Evolutionary conservation across 306 rosid genomes (phyloP).

Genomic region (Trifolium subterraneum): DNA sequence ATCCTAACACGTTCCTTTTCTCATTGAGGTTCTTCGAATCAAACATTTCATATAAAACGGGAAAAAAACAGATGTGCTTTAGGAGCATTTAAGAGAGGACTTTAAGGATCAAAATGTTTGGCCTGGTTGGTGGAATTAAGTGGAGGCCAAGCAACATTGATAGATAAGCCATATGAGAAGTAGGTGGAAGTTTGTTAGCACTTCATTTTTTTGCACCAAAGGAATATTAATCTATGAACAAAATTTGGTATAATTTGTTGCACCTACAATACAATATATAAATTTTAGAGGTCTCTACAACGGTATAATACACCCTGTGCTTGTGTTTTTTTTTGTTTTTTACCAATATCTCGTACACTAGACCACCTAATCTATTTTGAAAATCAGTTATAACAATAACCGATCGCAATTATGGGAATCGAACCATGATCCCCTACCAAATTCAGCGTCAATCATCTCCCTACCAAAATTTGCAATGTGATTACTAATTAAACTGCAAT

Average conservation of each 20-base stretch:
- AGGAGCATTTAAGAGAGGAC: not conserved
- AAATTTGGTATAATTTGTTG: not conserved
- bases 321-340: too few species aligned
- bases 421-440: too few species aligned
- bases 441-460: too few species aligned
- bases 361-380: too few species aligned
- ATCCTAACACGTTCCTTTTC: not conserved
- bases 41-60: not conserved
- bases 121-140: not conserved
- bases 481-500: not conserved
- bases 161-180: not conserved
- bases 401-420: too few species aligned
- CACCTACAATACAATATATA: not conserved
- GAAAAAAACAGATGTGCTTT: not conserved
- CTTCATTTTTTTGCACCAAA: not conserved
- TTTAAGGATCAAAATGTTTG: not conserved
- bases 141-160: not conserved
- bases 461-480: not conserved
- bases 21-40: not conserved
- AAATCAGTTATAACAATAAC: too few species aligned
- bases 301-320: too few species aligned
- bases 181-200: not conserved
- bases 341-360: too few species aligned
- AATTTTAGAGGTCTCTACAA: not conserved
- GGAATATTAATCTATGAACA: too few species aligned